Evolutionary conservation across 306 rosid genomes (phyloP), one percentile per base, ranked within the genome.

Genomic region (Sesbania bispinosa): DNA sequence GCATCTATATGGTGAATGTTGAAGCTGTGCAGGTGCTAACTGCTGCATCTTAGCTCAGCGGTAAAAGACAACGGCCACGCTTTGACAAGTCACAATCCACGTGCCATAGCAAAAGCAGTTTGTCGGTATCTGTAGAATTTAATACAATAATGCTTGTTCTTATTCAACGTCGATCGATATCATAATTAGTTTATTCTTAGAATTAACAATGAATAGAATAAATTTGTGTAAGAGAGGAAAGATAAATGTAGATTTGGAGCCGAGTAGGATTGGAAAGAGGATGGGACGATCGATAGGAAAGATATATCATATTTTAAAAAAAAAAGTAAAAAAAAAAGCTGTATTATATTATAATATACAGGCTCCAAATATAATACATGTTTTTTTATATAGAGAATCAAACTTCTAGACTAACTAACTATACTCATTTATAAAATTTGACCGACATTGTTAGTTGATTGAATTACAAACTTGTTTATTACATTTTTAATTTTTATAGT

Each of bases 51-150:
- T 48, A 20, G 35, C 50, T 20, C 50, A 11, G 74, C 19, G 5
- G 11, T 14, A 51, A n/a, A 26, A 35, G 62, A 68, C 74, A 69
- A 52, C 7, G 10, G 24, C 52, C 62, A 52, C 11, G 5, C 41
- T n/a, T 36, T 23, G 63, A 69, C 53, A 69, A 52, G 53, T 52
- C 19, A 35, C 7, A 23, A 15, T 14, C 63, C 52, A 69, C 75
- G 64, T 69, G 64, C 53, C 53, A 21, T 36, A 26, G 3, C 64
- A 29, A 36, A 21, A 14, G 7, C 41, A 53, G 5, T 14, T 52
- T 68, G 50, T 69, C 14, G 36, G 20, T 52, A 21, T 33, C 35
- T 7, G n/a, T n/a, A n/a, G n/a, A n/a, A n/a, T n/a, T n/a, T n/a
- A n/a, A n/a, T n/a, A n/a, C n/a, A n/a, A n/a, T n/a, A n/a, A n/a